Percentiles rank a stretch among this genome's conserved stretches.
Evolutionary conservation across 2,329 filamentous ascomycete genomes (phyloP).

Genomic region (Bipolaris bicolor): DNA sequence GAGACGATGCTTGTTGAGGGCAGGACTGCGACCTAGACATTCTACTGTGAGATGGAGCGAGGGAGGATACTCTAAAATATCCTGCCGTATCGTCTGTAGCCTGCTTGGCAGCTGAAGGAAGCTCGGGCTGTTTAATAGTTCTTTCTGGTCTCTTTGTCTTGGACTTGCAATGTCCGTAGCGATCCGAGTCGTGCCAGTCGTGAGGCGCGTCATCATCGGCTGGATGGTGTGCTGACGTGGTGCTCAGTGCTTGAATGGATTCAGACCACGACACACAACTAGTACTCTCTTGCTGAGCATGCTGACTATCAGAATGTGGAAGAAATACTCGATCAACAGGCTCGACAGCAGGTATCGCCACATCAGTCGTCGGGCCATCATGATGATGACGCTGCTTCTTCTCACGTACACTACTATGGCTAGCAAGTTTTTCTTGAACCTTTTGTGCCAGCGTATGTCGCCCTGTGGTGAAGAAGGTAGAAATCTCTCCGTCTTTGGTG

Average conservation of each 20-base stretch:
- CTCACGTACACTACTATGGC: constrained; percentile 1
- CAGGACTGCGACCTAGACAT: constrained; percentile 32
- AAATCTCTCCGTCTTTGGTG: constrained; percentile 52
- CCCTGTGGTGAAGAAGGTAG: constrained; percentile 52
- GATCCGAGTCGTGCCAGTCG: constrained; percentile 15
- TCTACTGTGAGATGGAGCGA: constrained; percentile 21
- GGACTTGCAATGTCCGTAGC: neutral
- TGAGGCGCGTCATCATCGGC: neutral
- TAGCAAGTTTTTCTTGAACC: constrained; percentile 25
- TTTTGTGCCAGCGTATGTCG: constrained; percentile 34
- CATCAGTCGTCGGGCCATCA: constrained; percentile 21
- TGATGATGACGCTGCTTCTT: constrained; percentile 16
- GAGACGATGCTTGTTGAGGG: constrained; percentile 30
- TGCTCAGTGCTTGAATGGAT: constrained; percentile 38
- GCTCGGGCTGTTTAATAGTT: constrained; percentile 14
- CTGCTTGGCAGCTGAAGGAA: constrained; percentile 13
- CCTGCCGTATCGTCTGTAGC: constrained; percentile 13
- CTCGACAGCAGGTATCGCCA: constrained; percentile 39
- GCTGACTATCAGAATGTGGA: constrained; percentile 48
- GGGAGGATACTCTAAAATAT: constrained; percentile 28
- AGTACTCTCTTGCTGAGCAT: constrained; percentile 35
- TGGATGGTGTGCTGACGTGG: constrained; percentile 13
- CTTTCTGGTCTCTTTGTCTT: constrained; percentile 8
- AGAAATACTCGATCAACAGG: constrained; percentile 43
- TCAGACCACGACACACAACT: constrained; percentile 53